Conservation (phyloP, 768 basidiomycete genomes). For the Pleurotus eryngii region DNA sequence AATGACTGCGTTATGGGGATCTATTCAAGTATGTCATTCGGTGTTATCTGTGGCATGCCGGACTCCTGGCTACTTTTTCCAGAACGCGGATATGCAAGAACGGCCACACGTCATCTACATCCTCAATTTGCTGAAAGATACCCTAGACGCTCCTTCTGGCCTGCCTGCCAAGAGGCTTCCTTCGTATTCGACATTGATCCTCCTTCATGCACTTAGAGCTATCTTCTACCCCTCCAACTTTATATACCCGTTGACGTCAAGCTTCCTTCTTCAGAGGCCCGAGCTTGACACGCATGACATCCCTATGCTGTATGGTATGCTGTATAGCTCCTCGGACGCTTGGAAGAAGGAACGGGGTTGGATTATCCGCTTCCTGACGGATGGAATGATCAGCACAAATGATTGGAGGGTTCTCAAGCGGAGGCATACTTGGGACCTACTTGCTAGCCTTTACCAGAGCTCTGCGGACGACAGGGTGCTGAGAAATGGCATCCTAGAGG, state of each 20-base stretch:
- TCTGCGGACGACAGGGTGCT: conserved; percentile 49
- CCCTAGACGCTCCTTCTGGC: conserved; percentile 38
- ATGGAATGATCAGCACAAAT: conserved; percentile 68
- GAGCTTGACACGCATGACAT: conserved; percentile 79
- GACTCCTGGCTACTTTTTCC: background rate
- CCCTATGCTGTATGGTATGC: conserved; percentile 85
- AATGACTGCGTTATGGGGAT: conserved; percentile 56
- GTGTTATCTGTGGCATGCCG: background rate
- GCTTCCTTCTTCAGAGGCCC: conserved; percentile 89
- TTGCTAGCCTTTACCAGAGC: conserved; percentile 80
- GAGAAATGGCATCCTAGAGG: conserved; percentile 65
- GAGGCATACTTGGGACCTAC: conserved; percentile 84
- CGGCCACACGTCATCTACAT: conserved; percentile 70
- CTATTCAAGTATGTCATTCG: conserved; percentile 53
- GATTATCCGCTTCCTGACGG: conserved; percentile 81
- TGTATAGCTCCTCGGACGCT: conserved; percentile 76
- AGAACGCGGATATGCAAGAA: conserved; percentile 75
- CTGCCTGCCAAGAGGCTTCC: conserved; percentile 58
- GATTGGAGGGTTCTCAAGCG: conserved; percentile 84
- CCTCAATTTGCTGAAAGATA: conserved; percentile 61
- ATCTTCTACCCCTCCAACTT: conserved; percentile 87
- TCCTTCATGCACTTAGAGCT: conserved; percentile 77
- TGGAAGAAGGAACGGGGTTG: conserved; percentile 89
- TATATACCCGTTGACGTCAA: conserved; percentile 80
- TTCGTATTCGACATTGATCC: conserved; percentile 73